Conservation (phyloP, 2,329 filamentous ascomycete genomes). For the Cercospora sesami region DNA sequence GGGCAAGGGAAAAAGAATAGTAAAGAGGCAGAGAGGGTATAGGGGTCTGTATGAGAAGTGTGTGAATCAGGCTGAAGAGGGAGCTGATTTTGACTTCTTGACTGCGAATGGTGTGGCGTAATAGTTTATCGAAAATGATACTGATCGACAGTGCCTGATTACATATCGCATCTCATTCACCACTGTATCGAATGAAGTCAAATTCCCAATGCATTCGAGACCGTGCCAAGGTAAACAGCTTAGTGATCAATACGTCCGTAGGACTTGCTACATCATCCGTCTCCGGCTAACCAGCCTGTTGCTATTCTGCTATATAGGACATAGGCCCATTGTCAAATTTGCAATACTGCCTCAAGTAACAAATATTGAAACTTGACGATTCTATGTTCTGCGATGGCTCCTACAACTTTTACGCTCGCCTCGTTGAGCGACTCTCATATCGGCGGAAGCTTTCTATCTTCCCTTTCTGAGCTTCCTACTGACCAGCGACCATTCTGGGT, state of each 20-base stretch:
- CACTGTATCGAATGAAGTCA: background rate
- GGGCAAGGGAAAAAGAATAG: constrained; percentile 33
- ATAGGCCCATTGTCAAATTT: background rate
- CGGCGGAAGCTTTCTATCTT: too few species aligned
- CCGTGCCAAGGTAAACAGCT: background rate
- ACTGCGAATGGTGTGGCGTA: constrained; percentile 35
- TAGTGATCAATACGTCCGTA: background rate
- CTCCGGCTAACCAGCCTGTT: background rate
- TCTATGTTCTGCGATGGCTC: too few species aligned
- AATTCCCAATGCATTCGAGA: too few species aligned
- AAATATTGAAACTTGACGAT: too few species aligned
- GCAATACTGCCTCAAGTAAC: too few species aligned
- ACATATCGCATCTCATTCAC: background rate
- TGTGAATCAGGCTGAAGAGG: constrained; percentile 61
- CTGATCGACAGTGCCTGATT: background rate
- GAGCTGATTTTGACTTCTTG: constrained; percentile 64
- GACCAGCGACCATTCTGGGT: too few species aligned
- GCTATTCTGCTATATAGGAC: background rate
- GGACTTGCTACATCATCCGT: background rate
- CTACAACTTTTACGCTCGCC: too few species aligned
- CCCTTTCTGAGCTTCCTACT: too few species aligned
- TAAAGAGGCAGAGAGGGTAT: constrained; percentile 54
- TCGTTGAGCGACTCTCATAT: too few species aligned
- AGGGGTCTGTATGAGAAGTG: constrained; percentile 59
- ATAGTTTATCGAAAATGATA: background rate